Base-by-base conservation (phyloP, 2,329 filamentous ascomycete genomes). In the Beauveria sp. region DNA sequence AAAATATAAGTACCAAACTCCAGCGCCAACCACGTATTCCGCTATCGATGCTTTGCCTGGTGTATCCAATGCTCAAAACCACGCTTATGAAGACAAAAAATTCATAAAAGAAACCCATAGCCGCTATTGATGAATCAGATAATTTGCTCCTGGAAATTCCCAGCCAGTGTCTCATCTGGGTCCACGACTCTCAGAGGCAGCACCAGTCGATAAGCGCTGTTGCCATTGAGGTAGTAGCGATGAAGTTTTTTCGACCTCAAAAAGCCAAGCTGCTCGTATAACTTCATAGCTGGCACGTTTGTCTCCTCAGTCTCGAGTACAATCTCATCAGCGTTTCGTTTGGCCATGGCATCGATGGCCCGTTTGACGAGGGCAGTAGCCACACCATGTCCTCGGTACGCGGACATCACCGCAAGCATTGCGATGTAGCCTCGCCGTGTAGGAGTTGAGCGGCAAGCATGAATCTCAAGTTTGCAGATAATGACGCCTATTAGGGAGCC, bases 251-350 rank as follows among this genome's bases (percentile, higher is more conserved):
- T 99, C 63, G 91, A 96, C 56, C 93, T 82, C 24, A 97, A 75
- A 70, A 99, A 99, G 0, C 94, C 94, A 8, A 99, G 80, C 1
- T 92, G 82, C 73, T 99, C 93, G 74, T 99, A 99, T 10, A 99
- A 78, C 65, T 91, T 89, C 79, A 97, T 91, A 22, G 92, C 94
- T 1, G 92, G 87, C 1, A 86, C 84, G 71, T 99, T 99, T 18
- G 89, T 91, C 73, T 96, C 91, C 76, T 99, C 94, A 0, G 94
- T 99, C 77, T 99, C 94, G 30, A 99, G 84, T 2, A 96, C 93
- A 63, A 99, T 87, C 77, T 99, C 94, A 71, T 97, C 93, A 26
- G 94, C 94, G 68, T 90, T 83, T 56, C 88, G 82, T 61, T 84
- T 83, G 12, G 86, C 84, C 94, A 99, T 99, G 64, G 89, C 88